Conservation (phyloP, 148 eudicot species). For the Oxyria digyna region DNA sequence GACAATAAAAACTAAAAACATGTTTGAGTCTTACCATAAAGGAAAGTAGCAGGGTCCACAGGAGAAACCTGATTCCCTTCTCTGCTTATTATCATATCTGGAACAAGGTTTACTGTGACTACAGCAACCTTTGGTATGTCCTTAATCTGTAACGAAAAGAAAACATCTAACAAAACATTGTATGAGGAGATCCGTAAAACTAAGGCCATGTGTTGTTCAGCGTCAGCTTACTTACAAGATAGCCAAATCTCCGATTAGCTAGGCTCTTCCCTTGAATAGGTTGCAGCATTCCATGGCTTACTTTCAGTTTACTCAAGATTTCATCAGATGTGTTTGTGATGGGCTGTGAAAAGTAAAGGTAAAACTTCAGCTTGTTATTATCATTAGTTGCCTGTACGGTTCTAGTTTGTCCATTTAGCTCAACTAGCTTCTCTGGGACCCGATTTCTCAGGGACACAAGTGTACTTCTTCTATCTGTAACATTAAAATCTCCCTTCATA, state of each 20-base stretch:
- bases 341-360: slow-evolving; percentile 73
- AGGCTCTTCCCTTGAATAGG: slow-evolving; percentile 48
- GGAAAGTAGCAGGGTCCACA: slow-evolving; percentile 68
- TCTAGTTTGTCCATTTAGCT: slow-evolving; percentile 60
- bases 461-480: slow-evolving; percentile 72
- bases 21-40: slow-evolving; percentile 43
- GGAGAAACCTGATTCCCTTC: slow-evolving; percentile 70
- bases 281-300: slow-evolving; percentile 52
- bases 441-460: slow-evolving; percentile 55
- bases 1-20: neutral
- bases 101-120: slow-evolving; percentile 46
- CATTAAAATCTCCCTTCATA: neutral
- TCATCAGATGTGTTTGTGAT: slow-evolving; percentile 64
- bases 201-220: neutral
- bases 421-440: slow-evolving; percentile 59
- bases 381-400: slow-evolving; percentile 70
- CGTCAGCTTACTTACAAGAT: slow-evolving; percentile 32
- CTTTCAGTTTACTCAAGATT: slow-evolving; percentile 37
- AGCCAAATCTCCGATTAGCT: slow-evolving; percentile 67
- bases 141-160: slow-evolving; percentile 35
- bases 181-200: neutral
- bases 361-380: slow-evolving; percentile 48
- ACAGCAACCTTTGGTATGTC: slow-evolving; percentile 38
- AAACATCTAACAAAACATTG: neutral
- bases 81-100: slow-evolving; percentile 51